These are phyloP conservation scores for Magnolia officinalis DNA, from an alignment of 164 flowering plant species.

Conservation along the genomic window DNA sequence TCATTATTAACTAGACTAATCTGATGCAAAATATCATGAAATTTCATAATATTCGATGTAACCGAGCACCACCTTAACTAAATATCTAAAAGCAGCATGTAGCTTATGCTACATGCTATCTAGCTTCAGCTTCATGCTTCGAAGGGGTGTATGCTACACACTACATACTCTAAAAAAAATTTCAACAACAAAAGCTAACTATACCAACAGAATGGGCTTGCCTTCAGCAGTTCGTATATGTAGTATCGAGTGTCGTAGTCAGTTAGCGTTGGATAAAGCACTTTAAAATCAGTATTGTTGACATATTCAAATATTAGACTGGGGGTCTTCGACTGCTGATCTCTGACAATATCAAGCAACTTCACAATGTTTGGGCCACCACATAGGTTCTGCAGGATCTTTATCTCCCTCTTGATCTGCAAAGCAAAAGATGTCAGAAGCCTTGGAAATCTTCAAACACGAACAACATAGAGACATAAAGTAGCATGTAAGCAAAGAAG, in stretches of 20 bases:
- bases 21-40: too few species aligned
- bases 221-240: slow-evolving; percentile 93
- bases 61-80: too few species aligned
- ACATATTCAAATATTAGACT: slow-evolving; percentile 95
- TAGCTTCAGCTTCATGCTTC: too few species aligned
- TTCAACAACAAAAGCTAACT: not conserved
- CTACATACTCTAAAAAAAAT: not conserved
- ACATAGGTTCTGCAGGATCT: slow-evolving; percentile 90
- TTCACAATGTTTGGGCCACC: slow-evolving; percentile 98
- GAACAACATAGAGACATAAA: not conserved
- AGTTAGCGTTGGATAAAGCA: slow-evolving; percentile 93
- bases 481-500: not conserved
- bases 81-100: too few species aligned
- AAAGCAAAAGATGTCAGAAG: slow-evolving; percentile 9
- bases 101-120: too few species aligned
- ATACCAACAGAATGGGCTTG: slow-evolving; percentile 20
- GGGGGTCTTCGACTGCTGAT: slow-evolving; percentile 98
- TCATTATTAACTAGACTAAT: too few species aligned
- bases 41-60: too few species aligned
- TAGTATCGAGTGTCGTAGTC: slow-evolving; percentile 87
- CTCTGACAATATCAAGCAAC: slow-evolving; percentile 93
- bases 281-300: slow-evolving; percentile 93
- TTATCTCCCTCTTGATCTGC: slow-evolving; percentile 98
- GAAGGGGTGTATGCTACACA: too few species aligned
- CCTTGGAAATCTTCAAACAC: not conserved